Evolutionary conservation across 2,329 filamentous ascomycete genomes (phyloP), one percentile per base, ranked within the genome.

Genomic region (Colletotrichum echinochloae): DNA sequence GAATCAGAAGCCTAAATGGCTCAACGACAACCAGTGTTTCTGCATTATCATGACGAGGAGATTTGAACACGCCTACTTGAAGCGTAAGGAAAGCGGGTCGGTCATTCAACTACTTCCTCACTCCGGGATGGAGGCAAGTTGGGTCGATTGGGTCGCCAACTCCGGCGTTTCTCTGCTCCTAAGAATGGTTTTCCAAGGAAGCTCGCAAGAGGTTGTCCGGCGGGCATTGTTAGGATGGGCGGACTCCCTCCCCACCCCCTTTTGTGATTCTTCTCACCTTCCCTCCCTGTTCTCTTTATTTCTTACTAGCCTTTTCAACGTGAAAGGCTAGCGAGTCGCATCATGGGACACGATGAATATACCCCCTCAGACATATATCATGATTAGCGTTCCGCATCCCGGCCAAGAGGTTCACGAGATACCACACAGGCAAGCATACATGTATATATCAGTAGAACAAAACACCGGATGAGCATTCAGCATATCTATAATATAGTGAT

Each of bases 301-400:
- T 23, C 39, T 44, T 51, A 5, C 28, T 26, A 62, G 52, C 51
- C 54, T 56, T 37, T 20, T 28, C 33, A 35, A 57, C 46, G 51
- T 39, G 26, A 11, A 30, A 57, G 55, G 64, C 39, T 33, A 62
- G 44, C 35, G 23, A 60, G 60, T 59, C 51, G 52, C 57, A 59
- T 46, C 44, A 62, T 59, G 67, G 67, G 64, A 67, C 52, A 70
- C 57, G 57, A 70, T 39, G 51, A 70, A 70, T 70, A 70, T 70
- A 70, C 67, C 67, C 67, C 52, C 66, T 23, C 20, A 20, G 11
- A 70, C 26, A 70, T 23, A 70, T 48, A 59, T 70, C 52, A 67
- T 70, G 64, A 70, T 44, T 54, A 70, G 64, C 66, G 49, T 57
- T 52, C 18, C 46, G 48, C 37, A 23, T 62, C 60, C 49, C 35